Percentiles rank a stretch among this genome's conserved stretches.
phyloP scores from a whole-genome alignment of 805 yeast genomes.

The Kregervanrija pseudodelftensis region DNA sequence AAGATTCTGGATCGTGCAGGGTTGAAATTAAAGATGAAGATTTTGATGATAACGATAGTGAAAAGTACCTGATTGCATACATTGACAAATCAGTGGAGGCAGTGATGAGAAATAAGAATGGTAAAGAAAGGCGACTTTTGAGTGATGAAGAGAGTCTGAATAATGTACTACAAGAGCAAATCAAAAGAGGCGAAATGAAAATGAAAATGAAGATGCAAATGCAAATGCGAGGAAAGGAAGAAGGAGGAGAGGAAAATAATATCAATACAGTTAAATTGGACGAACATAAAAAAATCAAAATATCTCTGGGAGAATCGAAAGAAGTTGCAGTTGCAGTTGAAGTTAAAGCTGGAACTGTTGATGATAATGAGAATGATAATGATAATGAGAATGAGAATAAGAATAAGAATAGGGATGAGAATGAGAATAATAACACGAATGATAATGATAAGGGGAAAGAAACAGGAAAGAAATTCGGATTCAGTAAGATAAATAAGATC shows the following conservation, averaged over 20 bases:
- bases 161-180: constrained; percentile 44
- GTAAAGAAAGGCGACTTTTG: constrained; percentile 30
- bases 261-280: neutral
- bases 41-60: constrained; percentile 26
- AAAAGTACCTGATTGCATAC: constrained; percentile 35
- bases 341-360: neutral
- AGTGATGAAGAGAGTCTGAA: constrained; percentile 41
- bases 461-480: neutral
- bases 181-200: constrained; percentile 33
- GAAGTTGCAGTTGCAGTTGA: too few relatives aligned
- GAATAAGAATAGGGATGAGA: too few relatives aligned
- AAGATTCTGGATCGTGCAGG: constrained; percentile 45
- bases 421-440: too few relatives aligned
- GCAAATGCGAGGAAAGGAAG: constrained; percentile 4
- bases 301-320: neutral
- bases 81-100: constrained; percentile 50
- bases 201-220: too few relatives aligned
- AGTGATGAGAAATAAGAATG: constrained; percentile 31
- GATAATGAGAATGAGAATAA: neutral
- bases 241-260: neutral
- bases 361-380: neutral
- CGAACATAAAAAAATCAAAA: neutral
- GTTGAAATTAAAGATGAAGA: constrained; percentile 37
- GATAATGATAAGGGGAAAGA: neutral
- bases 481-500: neutral